Percentiles rank a stretch among this genome's conserved stretches.
Conservation (phyloP, 1,284 basidiomycete genomes). For the Leccinum insolens region DNA sequence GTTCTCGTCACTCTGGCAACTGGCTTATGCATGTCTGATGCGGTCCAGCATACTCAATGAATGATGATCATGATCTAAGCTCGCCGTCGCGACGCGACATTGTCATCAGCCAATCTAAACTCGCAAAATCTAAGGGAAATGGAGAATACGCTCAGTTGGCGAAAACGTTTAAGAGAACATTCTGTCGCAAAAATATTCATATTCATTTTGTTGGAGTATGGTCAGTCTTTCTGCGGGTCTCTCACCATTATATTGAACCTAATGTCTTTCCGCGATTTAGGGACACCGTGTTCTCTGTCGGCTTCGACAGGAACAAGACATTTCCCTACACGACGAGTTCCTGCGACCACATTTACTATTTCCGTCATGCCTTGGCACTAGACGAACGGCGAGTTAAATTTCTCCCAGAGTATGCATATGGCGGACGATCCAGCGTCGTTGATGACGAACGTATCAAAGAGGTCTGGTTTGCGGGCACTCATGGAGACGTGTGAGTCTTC, state of each 20-base stretch:
- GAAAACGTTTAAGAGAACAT: slow-evolving; percentile 27
- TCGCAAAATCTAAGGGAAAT: slow-evolving; percentile 17
- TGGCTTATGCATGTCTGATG: slow-evolving; percentile 6
- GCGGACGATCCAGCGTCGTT: slow-evolving; percentile 20
- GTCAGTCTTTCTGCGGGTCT: slow-evolving; percentile 21
- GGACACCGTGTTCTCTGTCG: slow-evolving; percentile 40
- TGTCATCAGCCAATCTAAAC: slow-evolving; percentile 13
- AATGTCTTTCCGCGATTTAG: slow-evolving; percentile 9
- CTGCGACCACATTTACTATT: slow-evolving; percentile 34
- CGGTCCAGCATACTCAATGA: too few species aligned
- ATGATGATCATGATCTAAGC: slow-evolving; percentile 2
- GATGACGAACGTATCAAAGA: slow-evolving; percentile 33
- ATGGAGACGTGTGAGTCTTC: slow-evolving; percentile 37
- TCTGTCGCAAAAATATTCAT: slow-evolving; percentile 28
- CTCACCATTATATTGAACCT: neutral
- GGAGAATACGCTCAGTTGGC: slow-evolving; percentile 18
- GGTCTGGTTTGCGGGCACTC: slow-evolving; percentile 40
- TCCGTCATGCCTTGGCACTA: slow-evolving; percentile 37
- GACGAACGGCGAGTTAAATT: slow-evolving; percentile 46
- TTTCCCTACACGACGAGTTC: slow-evolving; percentile 34
- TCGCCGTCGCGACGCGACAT: slow-evolving; percentile 4
- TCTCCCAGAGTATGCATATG: slow-evolving; percentile 39
- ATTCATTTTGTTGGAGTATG: slow-evolving; percentile 43
- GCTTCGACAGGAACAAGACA: slow-evolving; percentile 27
- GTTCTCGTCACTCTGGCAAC: too few species aligned